phyloP scores from a whole-genome alignment of 2,329 filamentous ascomycete genomes.

The Colletotrichum abscissum region DNA sequence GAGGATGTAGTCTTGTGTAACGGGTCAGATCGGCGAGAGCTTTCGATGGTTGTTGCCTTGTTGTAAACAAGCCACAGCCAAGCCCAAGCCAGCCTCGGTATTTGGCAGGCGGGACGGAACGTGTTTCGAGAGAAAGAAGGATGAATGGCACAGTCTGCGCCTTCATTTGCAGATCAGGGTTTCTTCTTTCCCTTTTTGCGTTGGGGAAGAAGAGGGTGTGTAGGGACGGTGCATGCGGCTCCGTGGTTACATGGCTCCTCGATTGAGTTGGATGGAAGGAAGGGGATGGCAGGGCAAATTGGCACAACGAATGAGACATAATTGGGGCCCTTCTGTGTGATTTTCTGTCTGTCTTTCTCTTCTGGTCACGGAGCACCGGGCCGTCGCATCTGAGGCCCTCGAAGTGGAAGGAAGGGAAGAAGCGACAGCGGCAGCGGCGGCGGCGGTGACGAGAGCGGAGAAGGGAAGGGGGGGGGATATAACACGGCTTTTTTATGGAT shows the following conservation, averaged over 20 bases:
- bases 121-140: neutral
- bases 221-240: conserved; percentile 18
- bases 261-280: neutral
- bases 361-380: conserved; percentile 13
- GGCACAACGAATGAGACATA: neutral
- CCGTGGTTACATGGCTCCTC: conserved; percentile 3
- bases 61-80: neutral
- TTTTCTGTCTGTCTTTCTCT: neutral
- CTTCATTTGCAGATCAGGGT: neutral
- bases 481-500: neutral
- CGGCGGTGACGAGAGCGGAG: neutral
- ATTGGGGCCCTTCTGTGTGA: neutral
- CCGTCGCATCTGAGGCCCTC: conserved; percentile 32
- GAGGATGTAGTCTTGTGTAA: neutral
- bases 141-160: neutral
- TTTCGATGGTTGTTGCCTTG: neutral
- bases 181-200: neutral
- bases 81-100: neutral
- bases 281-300: neutral
- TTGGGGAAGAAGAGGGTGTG: neutral
- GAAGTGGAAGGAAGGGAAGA: neutral
- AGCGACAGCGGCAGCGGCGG: neutral
- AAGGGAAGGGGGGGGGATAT: neutral
- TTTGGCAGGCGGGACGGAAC: neutral
- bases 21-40: neutral